Base-by-base conservation (phyloP, 1,284 basidiomycete genomes). In the Athelia psychrophila region DNA sequence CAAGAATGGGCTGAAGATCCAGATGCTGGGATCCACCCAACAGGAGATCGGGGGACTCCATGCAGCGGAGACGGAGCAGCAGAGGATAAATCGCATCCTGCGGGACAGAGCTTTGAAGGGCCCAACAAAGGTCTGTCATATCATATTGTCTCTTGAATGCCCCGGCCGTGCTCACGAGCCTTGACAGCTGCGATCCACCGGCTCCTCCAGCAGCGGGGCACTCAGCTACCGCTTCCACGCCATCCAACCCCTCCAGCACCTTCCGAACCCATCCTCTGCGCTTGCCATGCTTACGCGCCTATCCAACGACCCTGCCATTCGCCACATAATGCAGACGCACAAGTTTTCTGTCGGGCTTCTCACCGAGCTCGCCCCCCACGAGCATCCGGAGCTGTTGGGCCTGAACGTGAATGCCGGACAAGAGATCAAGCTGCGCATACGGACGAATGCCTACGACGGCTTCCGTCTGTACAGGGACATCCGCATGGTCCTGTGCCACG, bases 281-380 rank as follows among this genome's bases (percentile, higher is more conserved):
- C 66, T 72, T 4, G 69, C 72, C 2, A 61, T 85, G 2, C 74
- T 89, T 2, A 70, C 69, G 3, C 80, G 76, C 48, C 72, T 90
- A 4, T 74, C 88, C 5, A 70, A 78, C n/a, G 88, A 91, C 59
- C 80, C 83, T 8, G 86, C 85, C 0, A 84, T 90, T 47, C 70
- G 66, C 18, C 80, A 87, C 59, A 63, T 91, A 54, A 89, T 91
- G 88, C 77, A 76, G 56, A 73, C 70, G 53, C 85, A 91, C 64
- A 65, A 78, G 51, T 83, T 88, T 57, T 71, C 80, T 2, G 83
- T 91, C 3, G 81, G 82, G 0, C 56, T 85, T 3, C 72, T 90
- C 22, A 88, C 86, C 1, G 87, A 91, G 65, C 78, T 91, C 35
- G 86, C 86, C 25, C 87, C 87, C 0, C 86, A 87, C 54, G 86